Evolutionary conservation across 2,329 filamentous ascomycete species (phyloP).

Genomic region (Sclerotinia glacialis): DNA sequence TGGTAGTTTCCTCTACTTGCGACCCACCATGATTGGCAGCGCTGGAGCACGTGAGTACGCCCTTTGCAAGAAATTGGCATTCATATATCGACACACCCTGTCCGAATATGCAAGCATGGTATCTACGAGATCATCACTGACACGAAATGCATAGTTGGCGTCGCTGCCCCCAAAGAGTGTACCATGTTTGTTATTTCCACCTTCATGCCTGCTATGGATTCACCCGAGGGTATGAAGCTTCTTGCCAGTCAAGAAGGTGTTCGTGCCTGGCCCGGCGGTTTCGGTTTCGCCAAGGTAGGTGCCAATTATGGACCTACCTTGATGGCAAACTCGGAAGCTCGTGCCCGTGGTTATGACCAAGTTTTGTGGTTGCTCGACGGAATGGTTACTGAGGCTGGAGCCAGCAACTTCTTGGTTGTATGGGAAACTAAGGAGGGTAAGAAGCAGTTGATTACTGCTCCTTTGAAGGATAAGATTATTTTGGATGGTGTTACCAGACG

Average conservation of each 20-base stretch:
- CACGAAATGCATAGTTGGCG: slow-evolving; percentile 54
- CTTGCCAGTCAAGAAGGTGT: slow-evolving; percentile 79
- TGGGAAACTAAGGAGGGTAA: slow-evolving; percentile 66
- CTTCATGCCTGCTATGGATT: slow-evolving; percentile 58
- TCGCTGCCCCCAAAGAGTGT: slow-evolving; percentile 77
- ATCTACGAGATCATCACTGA: slow-evolving; percentile 3
- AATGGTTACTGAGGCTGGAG: slow-evolving; percentile 85
- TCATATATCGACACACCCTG: not conserved
- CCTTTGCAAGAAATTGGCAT: not conserved
- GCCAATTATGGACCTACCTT: slow-evolving; percentile 90
- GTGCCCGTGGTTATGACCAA: slow-evolving; percentile 74
- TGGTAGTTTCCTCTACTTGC: slow-evolving; percentile 74
- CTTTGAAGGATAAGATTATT: slow-evolving; percentile 78
- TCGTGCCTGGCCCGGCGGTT: slow-evolving; percentile 89
- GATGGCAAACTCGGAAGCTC: slow-evolving; percentile 73
- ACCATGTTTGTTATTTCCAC: slow-evolving; percentile 78
- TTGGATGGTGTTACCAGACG: slow-evolving; percentile 84
- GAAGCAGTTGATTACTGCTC: slow-evolving; percentile 75
- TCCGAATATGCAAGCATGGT: not conserved
- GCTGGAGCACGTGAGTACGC: slow-evolving; percentile 54
- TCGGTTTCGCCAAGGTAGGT: slow-evolving; percentile 87
- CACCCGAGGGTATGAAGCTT: slow-evolving; percentile 62
- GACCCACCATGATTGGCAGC: slow-evolving; percentile 79
- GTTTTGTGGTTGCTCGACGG: slow-evolving; percentile 89
- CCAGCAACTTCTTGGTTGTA: slow-evolving; percentile 87